Evolutionary conservation across 176 grass and related monocot species (phyloP), one percentile per base, ranked within the genome.

Genomic region (Phragmites australis): DNA sequence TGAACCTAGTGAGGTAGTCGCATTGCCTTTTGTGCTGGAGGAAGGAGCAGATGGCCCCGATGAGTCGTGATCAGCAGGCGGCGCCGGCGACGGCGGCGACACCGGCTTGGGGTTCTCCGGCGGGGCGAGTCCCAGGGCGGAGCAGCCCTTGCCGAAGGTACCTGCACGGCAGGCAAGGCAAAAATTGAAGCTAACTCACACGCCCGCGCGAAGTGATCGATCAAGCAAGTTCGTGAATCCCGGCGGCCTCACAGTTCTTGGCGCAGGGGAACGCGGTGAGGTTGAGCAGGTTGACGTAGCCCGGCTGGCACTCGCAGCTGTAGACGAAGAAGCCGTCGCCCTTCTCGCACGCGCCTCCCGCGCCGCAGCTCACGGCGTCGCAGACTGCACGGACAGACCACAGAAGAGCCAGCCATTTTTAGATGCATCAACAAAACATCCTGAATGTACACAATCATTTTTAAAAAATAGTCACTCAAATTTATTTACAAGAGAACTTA

Each of bases 11-110:
- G 82, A n/a, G 29, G 27, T 9, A 32, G 51, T 30, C 60, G 62
- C 40, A 77, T 77, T 87, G 54, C 79, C 79, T 87, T 53, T 45
- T 23, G 23, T 21, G 64, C 27, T 39, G 37, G 78, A 52, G 23
- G 63, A 18, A 55, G 60, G 12, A 23, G 77, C 3, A 19, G 34
- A 2, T 17, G 85, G 7, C 19, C 8, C 51, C 27, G 65, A 50
- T n/a, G 81, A 18, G 2, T 10, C 2, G 34, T 55, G 8, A n/a
- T 34, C 47, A 50, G 56, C 75, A 29, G 83, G 18, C 5, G 83
- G 25, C 3, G 70, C 15, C 17, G 70, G 12, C 4, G 66, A 16
- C 52, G 50, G 5, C 9, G 61, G 0, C 0, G 70, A 0, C 13
- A 51, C 14, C 27, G 68, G 39, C 32, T 1, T 3, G 1, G 65